Conservation (phyloP, 2,329 filamentous ascomycete species). For the Verticillium tricorpus region DNA sequence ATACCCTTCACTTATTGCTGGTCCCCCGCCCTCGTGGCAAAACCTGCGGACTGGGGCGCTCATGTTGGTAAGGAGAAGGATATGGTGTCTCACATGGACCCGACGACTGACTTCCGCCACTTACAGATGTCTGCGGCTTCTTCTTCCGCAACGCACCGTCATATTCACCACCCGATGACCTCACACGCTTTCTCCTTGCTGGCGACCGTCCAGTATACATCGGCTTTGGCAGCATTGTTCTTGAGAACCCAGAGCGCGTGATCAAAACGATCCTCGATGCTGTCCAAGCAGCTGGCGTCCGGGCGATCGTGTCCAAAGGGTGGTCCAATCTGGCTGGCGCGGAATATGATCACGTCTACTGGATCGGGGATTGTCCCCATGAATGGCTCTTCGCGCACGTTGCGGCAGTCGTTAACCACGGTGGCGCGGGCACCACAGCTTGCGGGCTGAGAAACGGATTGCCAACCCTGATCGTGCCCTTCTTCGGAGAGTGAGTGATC, state of each 20-base stretch:
- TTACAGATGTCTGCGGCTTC: conserved; percentile 72
- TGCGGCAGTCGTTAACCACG: conserved; percentile 79
- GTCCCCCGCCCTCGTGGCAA: conserved; percentile 76
- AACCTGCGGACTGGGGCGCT: conserved; percentile 52
- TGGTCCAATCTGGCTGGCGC: conserved; percentile 83
- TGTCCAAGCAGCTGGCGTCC: conserved; percentile 59
- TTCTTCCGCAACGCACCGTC: conserved; percentile 67
- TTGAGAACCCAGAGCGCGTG: conserved; percentile 68
- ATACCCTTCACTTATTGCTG: conserved; percentile 91
- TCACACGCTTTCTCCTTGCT: conserved; percentile 62
- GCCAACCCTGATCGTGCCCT: too few relatives aligned
- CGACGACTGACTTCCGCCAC: conserved; percentile 19
- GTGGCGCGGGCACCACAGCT: conserved; percentile 82
- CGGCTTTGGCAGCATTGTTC: conserved; percentile 78
- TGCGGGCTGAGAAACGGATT: conserved; percentile 44
- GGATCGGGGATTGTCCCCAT: conserved; percentile 82
- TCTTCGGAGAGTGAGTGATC: too few relatives aligned
- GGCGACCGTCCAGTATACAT: conserved; percentile 76
- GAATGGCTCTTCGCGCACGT: conserved; percentile 86
- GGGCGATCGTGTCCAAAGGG: conserved; percentile 79
- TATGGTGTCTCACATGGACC: conserved; percentile 19
- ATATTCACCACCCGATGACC: conserved; percentile 61
- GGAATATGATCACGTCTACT: conserved; percentile 72
- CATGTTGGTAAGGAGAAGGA: conserved; percentile 58
- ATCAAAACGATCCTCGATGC: conserved; percentile 70